Conservation (phyloP, 495 filamentous ascomycete genomes). For the Daldinia grandis region DNA sequence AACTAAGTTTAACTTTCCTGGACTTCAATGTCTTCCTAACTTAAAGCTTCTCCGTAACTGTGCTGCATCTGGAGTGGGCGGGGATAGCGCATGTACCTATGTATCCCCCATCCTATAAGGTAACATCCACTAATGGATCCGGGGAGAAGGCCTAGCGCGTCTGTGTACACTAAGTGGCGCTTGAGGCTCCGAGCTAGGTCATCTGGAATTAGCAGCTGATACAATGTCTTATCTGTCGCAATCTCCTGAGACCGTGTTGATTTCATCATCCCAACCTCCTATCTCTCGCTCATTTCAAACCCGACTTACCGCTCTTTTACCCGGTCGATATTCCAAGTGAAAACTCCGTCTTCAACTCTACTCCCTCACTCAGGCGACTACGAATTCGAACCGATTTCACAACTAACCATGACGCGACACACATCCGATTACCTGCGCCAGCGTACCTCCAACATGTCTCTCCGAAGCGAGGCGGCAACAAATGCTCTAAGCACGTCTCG, state of each 20-base stretch:
- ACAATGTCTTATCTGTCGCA: constrained; percentile 5
- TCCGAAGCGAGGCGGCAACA: constrained; percentile 42
- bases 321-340: not conserved
- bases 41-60: too few relatives aligned
- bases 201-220: constrained; percentile 4
- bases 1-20: too few relatives aligned
- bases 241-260: not conserved
- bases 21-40: too few relatives aligned
- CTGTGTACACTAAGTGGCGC: not conserved
- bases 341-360: not conserved
- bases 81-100: too few relatives aligned
- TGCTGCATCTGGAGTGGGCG: too few relatives aligned
- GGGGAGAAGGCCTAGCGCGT: not conserved
- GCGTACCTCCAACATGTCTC: constrained; percentile 52
- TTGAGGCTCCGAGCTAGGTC: constrained; percentile 4
- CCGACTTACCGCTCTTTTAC: not conserved
- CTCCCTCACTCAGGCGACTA: not conserved
- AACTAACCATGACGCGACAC: constrained; percentile 50
- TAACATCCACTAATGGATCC: not conserved
- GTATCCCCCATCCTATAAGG: too few relatives aligned
- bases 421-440: constrained; percentile 53
- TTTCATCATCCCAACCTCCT: constrained; percentile 22
- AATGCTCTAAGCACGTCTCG: constrained; percentile 21
- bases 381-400: not conserved
- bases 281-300: not conserved